Evolutionary conservation across 2,329 filamentous ascomycete species (phyloP), one percentile per base, ranked within the genome.

Genomic region (Nothomitra cinnamomea): DNA sequence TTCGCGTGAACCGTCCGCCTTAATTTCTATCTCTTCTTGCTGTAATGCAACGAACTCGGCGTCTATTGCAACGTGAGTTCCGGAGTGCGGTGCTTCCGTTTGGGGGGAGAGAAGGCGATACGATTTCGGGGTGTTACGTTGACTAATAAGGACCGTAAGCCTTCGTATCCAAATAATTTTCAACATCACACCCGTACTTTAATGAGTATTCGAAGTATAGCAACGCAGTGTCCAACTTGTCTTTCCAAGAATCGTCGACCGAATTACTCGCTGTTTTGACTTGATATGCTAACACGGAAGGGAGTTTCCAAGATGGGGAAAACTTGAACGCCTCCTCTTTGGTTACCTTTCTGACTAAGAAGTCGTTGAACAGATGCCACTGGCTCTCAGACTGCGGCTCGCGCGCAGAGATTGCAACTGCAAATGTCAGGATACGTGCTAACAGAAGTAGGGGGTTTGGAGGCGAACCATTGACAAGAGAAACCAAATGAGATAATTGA

Each of bases 291-390:
- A 98, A 70, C 3, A 96, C 83, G 12, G 87, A 88, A 0, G 92
- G 92, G 51, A 87, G 75, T 70, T 96, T 98, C 92, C 92, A 98
- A 17, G 81, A 77, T 2, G 87, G 80, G 57, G 90, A 89, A 66
- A 96, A 98, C 22, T 83, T 81, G 17, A 96, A 72, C 0, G 90
- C 94, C 64, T 98, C 90, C 57, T 88, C 82, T 25, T 79, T 77
- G 32, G 82, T 79, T 15, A 95, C 79, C 8, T 83, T 81, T 12
- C 85, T 80, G 21, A 98, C 94, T 36, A 95, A 70, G 62, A 98
- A 98, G 67, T 98, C 92, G 61, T 98, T 98, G 71, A 98, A 95
- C 1, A 98, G 69, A 67, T 96, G 87, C 94, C 94, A 98, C 60
- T 83, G 82, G 61, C 79, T 83, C 58, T 80, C 75, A 2, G 70